phyloP scores from a whole-genome alignment of 2,329 filamentous ascomycete genomes.

The Diplodia scrobiculata region DNA sequence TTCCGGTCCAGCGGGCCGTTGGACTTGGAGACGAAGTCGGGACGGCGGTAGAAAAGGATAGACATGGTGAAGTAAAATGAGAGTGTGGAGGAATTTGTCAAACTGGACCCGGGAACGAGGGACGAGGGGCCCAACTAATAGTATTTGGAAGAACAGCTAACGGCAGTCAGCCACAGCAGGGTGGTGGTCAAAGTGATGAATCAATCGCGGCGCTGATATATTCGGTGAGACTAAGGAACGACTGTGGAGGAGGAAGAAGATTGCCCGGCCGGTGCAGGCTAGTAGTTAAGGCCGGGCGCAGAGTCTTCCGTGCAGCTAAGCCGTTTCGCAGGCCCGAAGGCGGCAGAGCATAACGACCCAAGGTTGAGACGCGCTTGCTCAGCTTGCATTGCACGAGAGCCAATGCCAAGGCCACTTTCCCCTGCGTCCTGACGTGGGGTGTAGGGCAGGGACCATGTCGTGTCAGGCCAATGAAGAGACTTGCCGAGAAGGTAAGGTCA shows the following conservation, averaged over 20 bases:
- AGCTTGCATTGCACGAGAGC: background rate
- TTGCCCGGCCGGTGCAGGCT: background rate
- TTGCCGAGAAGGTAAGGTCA: constrained; percentile 1
- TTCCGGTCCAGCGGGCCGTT: constrained; percentile 28
- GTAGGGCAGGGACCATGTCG: background rate
- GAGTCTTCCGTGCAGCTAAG: background rate
- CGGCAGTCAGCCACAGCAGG: constrained; percentile 1
- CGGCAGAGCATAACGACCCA: background rate
- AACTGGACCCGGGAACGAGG: background rate
- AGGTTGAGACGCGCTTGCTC: constrained; percentile 1
- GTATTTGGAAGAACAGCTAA: constrained; percentile 9
- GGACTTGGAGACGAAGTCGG: constrained; percentile 27
- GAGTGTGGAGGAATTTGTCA: constrained; percentile 1
- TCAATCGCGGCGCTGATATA: background rate
- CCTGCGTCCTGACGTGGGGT: constrained; percentile 15
- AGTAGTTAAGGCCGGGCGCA: constrained; percentile 1
- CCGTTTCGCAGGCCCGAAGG: background rate
- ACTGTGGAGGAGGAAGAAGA: background rate
- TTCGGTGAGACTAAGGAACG: background rate
- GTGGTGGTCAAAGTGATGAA: background rate
- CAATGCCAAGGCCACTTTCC: constrained; percentile 7
- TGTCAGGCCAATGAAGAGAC: constrained; percentile 3
- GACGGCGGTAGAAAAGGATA: constrained; percentile 32
- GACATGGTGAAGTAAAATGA: constrained; percentile 29
- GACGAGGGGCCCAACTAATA: constrained; percentile 1